Evolutionary conservation across 495 filamentous ascomycete species (phyloP).

Genomic region (Parathielavia appendiculata): DNA sequence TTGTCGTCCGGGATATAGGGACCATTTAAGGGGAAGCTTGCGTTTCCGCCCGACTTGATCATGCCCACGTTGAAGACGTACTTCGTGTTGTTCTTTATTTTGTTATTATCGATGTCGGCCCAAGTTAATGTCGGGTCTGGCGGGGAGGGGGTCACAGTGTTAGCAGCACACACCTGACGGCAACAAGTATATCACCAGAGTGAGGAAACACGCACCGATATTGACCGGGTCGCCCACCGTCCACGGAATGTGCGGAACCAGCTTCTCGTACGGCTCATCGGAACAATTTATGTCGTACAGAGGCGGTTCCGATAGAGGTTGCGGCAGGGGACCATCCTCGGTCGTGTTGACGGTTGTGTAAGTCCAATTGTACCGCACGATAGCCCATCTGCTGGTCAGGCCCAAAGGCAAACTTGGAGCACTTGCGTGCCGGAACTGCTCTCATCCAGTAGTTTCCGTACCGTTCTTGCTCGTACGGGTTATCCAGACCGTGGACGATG

Average conservation of each 20-base stretch:
- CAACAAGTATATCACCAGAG: not conserved
- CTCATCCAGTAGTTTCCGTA: not conserved
- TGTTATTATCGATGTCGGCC: too few relatives aligned
- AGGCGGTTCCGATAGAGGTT: not conserved
- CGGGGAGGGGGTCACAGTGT: too few relatives aligned
- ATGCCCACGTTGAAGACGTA: not conserved
- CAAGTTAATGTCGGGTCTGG: too few relatives aligned
- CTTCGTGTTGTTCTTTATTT: not conserved
- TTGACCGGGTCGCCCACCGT: not conserved
- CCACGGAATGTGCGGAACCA: not conserved
- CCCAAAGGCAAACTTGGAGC: slow-evolving; percentile 4
- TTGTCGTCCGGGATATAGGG: not conserved
- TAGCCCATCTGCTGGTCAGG: slow-evolving; percentile 20
- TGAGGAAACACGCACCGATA: not conserved
- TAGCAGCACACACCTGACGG: too few relatives aligned
- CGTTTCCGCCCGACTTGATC: not conserved
- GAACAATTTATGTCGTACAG: not conserved
- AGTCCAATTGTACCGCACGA: slow-evolving; percentile 12
- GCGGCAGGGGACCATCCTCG: too few relatives aligned
- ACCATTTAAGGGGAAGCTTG: not conserved
- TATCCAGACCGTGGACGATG: slow-evolving; percentile 46
- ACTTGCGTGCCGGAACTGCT: not conserved
- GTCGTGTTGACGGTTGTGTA: not conserved
- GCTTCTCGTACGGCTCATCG: not conserved
- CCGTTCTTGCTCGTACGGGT: not conserved